Evolutionary conservation across 495 filamentous ascomycete genomes (phyloP).

Genomic region (Aspergillus conjunctus): DNA sequence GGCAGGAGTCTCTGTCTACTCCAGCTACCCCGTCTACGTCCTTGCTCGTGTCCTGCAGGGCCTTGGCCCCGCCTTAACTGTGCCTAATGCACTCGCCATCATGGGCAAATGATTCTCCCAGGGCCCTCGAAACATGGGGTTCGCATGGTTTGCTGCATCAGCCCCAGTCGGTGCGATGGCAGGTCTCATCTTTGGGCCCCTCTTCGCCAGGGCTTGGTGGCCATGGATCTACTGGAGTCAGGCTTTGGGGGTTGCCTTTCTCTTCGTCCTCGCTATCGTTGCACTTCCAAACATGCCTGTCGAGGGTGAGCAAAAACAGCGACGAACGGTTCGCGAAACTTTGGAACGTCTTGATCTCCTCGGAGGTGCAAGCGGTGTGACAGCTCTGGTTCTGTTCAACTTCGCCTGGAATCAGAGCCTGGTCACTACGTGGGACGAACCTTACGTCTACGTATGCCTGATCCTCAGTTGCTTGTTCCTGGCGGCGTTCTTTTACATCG

Average conservation of each 20-base stretch:
- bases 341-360: too few relatives aligned
- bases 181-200: too few relatives aligned
- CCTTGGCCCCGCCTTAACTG: conserved; percentile 1
- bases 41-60: neutral
- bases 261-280: too few relatives aligned
- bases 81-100: conserved; percentile 12
- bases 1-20: conserved; percentile 6
- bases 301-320: too few relatives aligned
- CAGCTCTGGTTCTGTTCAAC: conserved; percentile 45
- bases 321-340: too few relatives aligned
- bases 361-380: too few relatives aligned
- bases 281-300: too few relatives aligned
- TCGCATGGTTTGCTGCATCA: too few relatives aligned
- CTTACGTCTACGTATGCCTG: conserved; percentile 43
- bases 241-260: too few relatives aligned
- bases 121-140: too few relatives aligned
- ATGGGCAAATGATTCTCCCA: too few relatives aligned
- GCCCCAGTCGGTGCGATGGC: too few relatives aligned
- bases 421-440: conserved; percentile 34
- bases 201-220: conserved; percentile 4
- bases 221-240: conserved; percentile 1
- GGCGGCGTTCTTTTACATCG: conserved; percentile 37
- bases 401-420: conserved; percentile 47
- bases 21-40: neutral
- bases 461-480: conserved; percentile 38